phyloP scores from a whole-genome alignment of 257 asterid species.

The Eustoma russellianum region DNA sequence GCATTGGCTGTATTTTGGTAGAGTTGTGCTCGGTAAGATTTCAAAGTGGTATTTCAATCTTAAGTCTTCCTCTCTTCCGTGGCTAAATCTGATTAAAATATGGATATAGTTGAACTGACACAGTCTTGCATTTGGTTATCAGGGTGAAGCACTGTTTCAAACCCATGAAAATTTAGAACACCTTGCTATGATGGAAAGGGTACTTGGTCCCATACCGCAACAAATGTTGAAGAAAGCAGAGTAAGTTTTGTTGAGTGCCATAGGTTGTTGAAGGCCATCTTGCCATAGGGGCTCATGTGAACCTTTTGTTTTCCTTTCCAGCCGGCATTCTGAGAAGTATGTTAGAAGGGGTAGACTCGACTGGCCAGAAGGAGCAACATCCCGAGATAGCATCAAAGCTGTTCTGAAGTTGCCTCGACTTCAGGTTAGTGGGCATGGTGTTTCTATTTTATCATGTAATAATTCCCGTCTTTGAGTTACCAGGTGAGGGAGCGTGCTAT shows the following conservation, averaged over 20 bases:
- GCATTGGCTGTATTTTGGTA: constrained; percentile 82
- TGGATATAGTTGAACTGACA: background rate
- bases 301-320: constrained; percentile 7
- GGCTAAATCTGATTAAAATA: background rate
- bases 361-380: constrained; percentile 86
- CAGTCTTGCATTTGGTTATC: background rate
- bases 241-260: constrained; percentile 27
- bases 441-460: too few relatives aligned
- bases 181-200: constrained; percentile 93
- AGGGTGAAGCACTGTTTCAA: constrained; percentile 87
- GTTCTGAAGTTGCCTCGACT: constrained; percentile 64
- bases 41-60: background rate
- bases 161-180: constrained; percentile 88
- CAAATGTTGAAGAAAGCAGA: constrained; percentile 65
- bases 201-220: constrained; percentile 70
- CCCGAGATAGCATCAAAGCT: constrained; percentile 69
- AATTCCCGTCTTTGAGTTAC: too few relatives aligned
- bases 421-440: constrained; percentile 20
- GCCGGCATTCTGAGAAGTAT: constrained; percentile 68
- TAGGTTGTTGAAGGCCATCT: background rate
- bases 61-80: background rate
- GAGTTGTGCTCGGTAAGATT: constrained; percentile 75
- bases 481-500: too few relatives aligned
- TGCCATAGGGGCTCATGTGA: too few relatives aligned
- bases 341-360: constrained; percentile 62